phyloP scores from a whole-genome alignment of 371 early-diverging fungal genomes.

The Homolaphlyctis polyrhiza region DNA sequence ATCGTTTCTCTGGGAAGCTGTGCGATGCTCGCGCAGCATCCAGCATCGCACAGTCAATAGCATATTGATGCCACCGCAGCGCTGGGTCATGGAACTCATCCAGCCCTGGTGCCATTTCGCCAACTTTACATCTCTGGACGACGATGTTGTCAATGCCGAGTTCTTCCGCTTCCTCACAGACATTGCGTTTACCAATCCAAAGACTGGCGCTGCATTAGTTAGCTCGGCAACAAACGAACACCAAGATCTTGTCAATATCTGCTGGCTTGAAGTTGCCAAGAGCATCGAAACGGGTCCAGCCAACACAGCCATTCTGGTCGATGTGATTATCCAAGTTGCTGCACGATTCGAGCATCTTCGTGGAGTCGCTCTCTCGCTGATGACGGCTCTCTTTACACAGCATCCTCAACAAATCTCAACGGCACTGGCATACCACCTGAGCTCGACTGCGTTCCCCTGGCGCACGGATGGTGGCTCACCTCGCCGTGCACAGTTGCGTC shows the following conservation, averaged over 20 bases:
- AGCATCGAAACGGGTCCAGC: conserved; percentile 22
- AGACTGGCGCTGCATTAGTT: conserved; percentile 5
- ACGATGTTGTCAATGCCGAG: conserved; percentile 33
- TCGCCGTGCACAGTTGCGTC: conserved; percentile 2
- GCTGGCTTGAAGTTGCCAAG: conserved; percentile 26
- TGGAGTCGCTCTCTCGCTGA: conserved; percentile 16
- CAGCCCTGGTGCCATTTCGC: conserved; percentile 34
- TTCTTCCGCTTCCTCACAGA: conserved; percentile 44
- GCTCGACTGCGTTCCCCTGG: conserved; percentile 27
- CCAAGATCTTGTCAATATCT: conserved; percentile 18
- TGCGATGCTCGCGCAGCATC: conserved; percentile 36
- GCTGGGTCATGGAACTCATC: conserved; percentile 33
- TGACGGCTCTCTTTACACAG: conserved; percentile 13
- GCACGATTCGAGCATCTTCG: conserved; percentile 23
- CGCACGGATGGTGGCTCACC: conserved; percentile 5
- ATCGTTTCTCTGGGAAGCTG: conserved; percentile 44
- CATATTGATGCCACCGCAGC: conserved; percentile 26
- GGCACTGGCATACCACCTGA: conserved; percentile 15
- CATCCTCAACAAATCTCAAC: conserved; percentile 25
- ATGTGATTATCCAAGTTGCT: conserved; percentile 29
- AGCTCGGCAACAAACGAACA: conserved; percentile 1
- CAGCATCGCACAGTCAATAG: conserved; percentile 16
- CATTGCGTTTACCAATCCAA: conserved; percentile 32
- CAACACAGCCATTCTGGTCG: conserved; percentile 29
- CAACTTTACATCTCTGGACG: conserved; percentile 9